Evolutionary conservation across 768 basidiomycete genomes (phyloP), one percentile per base, ranked within the genome.

Genomic region (Dioszegia hungarica): DNA sequence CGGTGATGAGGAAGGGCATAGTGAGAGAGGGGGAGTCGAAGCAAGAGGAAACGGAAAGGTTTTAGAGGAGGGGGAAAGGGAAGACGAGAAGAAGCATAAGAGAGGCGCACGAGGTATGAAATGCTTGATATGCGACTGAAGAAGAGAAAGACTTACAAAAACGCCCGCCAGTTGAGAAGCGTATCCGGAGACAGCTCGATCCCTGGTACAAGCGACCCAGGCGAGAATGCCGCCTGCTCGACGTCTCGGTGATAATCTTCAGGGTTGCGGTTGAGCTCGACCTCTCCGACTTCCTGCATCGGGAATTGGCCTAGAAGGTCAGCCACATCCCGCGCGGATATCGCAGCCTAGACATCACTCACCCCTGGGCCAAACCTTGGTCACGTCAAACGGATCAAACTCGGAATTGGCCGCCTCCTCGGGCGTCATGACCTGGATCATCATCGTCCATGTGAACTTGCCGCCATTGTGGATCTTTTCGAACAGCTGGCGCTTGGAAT

Each of bases 171-270:
- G 41, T 72, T 60, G 11, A 73, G 59, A 22, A 75, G 61, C 2
- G 70, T 65, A 52, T 75, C 72, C 2, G 74, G 70, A 0, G 67
- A 70, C 20, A 66, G 57, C 49, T 72, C 71, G 38, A 75, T 74
- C 28, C 73, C 74, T 8, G 74, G 72, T 17, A 75, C 74, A 14
- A 73, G 45, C 14, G 71, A 69, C 10, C 70, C 70, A 33, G 74
- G 74, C 0, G 67, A 70, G 61, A 62, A 62, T 12, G 64, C 64
- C 12, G 69, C 67, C 62, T 75, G 74, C 49, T 75, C 74, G 43
- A 75, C 70, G 43, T 74, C 74, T 38, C 70, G 59, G 57, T 71
- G 70, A 49, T 74, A 70, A 49, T 72, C 70, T 50, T 74, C 73
- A 3, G 72, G 70, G 24, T 49, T 49, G 8, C 47, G 47, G 34